Base-by-base conservation (phyloP, 2,329 filamentous ascomycete species). In the Fusarium neocosmosporiellum region DNA sequence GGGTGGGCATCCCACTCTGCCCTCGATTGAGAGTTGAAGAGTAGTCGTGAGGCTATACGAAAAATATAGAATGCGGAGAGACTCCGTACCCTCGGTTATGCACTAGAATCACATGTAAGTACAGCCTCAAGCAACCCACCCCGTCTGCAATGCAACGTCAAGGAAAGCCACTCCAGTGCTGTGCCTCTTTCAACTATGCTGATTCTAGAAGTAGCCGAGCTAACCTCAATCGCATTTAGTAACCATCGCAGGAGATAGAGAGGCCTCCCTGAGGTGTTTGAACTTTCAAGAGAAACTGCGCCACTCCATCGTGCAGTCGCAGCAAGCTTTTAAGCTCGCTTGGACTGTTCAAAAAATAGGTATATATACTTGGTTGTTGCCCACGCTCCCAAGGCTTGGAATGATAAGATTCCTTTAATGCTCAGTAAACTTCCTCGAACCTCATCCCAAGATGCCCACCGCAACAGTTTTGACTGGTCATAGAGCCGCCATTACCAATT, bases 371-470 rank as follows among this genome's bases (percentile, higher is more conserved):
- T 24, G 13, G 8, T 2, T 7, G 3, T 46, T 24, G 8, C 10
- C 41, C 9, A 24, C 16, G 36, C 14, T 46, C 9, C 24, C 14
- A 18, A 18, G 41, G 14, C 8, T 22, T 46, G 16, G 22, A 18
- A 46, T 16, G 20, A 16, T 46, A 14, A 10, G 14, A 10, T 46
- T 18, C 2, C 16, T 24, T 9, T 24, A 22, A 16, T 8, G 20
- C 13, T 46, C 20, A 8, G 8, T 16, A 46, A 20, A 16, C 20
- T 43, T 46, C 41, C 6, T 46, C 6, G 11, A 24, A 5, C 41
- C 7, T 46, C 20, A 18, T 7, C 39, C 14, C 57, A 71, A 46
- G 7, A 79, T 78, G 78, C 74, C 77, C 6, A 68, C 75, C 13
- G 59, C 59, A 6, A 78, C 73, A 14, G 29, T 65, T 27, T 55